Conservation (phyloP, 768 basidiomycete species). For the Tulasnella sp. region DNA sequence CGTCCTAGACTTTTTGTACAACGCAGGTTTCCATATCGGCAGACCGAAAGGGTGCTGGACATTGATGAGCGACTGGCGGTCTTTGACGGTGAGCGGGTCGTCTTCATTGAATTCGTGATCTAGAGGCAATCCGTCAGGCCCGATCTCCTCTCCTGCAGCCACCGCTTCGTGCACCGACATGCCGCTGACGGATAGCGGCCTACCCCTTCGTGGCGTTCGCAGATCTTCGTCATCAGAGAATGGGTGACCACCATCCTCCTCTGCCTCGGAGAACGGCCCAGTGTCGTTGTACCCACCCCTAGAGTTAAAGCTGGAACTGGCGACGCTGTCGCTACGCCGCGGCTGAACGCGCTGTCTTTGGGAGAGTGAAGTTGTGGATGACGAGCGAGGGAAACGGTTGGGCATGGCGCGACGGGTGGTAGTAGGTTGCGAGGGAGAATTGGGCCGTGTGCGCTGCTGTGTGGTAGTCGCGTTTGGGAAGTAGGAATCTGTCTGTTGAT, state of each 20-base stretch:
- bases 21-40: slow-evolving; percentile 97
- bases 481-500: slow-evolving; percentile 6
- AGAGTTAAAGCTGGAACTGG: slow-evolving; percentile 15
- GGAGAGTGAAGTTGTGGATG: slow-evolving; percentile 2
- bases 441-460: neutral
- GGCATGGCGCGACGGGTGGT: slow-evolving; percentile 1
- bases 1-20: slow-evolving; percentile 95
- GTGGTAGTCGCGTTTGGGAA: slow-evolving; percentile 4
- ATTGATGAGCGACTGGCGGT: slow-evolving; percentile 96
- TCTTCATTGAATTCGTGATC: slow-evolving; percentile 36
- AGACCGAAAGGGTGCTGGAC: slow-evolving; percentile 98
- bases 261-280: slow-evolving; percentile 15
- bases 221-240: slow-evolving; percentile 16
- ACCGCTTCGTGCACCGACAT: slow-evolving; percentile 8
- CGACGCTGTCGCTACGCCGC: slow-evolving; percentile 12
- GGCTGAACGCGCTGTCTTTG: neutral
- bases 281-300: neutral
- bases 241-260: slow-evolving; percentile 1
- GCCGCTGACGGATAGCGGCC: neutral
- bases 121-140: slow-evolving; percentile 1
- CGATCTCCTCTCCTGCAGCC: slow-evolving; percentile 5
- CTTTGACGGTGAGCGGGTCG: slow-evolving; percentile 85
- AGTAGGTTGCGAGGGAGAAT: neutral
- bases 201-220: slow-evolving; percentile 10
- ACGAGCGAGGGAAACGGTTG: slow-evolving; percentile 5